These are phyloP conservation scores for Hypoxylon fragiforme DNA, from an alignment of 495 filamentous ascomycete species.

Conservation along the genomic window DNA sequence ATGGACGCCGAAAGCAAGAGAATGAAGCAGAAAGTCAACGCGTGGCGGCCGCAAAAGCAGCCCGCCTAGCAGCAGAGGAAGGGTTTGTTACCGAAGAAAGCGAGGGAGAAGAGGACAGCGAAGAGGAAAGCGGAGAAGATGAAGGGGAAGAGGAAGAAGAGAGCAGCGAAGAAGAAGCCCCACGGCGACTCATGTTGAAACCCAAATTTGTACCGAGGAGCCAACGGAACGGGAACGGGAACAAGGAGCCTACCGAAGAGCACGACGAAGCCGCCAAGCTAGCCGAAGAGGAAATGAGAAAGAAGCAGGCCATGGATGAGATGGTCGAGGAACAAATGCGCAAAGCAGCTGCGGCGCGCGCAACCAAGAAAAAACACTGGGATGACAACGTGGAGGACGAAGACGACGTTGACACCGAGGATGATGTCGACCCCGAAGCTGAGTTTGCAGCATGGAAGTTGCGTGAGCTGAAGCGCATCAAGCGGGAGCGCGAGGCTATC, in stretches of 20 bases:
- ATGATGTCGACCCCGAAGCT: constrained; percentile 83
- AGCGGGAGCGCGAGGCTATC: constrained; percentile 81
- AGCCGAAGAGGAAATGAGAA: constrained; percentile 57
- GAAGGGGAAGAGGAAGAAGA: constrained; percentile 44
- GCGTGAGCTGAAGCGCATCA: constrained; percentile 83
- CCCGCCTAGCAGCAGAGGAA: constrained; percentile 63
- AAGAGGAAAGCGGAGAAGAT: constrained; percentile 39
- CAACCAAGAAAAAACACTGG: constrained; percentile 78
- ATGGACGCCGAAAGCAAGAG: constrained; percentile 46
- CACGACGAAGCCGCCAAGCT: constrained; percentile 38
- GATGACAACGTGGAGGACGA: constrained; percentile 80
- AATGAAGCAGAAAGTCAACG: constrained; percentile 45
- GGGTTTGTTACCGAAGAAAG: constrained; percentile 72
- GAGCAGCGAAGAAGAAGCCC: constrained; percentile 74
- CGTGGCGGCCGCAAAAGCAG: constrained; percentile 47
- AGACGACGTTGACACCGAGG: constrained; percentile 83
- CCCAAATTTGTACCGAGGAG: constrained; percentile 92
- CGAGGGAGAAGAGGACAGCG: constrained; percentile 44
- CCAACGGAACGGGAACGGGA: constrained; percentile 55
- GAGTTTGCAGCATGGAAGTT: constrained; percentile 94
- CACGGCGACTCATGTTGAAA: constrained; percentile 72
- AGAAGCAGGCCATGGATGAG: constrained; percentile 69
- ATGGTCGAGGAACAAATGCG: constrained; percentile 88
- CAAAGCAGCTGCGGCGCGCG: constrained; percentile 73
- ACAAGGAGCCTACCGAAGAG: constrained; percentile 24